Conservation (phyloP, 2,329 filamentous ascomycete species). For the Ceratocystis cacaofunesta region DNA sequence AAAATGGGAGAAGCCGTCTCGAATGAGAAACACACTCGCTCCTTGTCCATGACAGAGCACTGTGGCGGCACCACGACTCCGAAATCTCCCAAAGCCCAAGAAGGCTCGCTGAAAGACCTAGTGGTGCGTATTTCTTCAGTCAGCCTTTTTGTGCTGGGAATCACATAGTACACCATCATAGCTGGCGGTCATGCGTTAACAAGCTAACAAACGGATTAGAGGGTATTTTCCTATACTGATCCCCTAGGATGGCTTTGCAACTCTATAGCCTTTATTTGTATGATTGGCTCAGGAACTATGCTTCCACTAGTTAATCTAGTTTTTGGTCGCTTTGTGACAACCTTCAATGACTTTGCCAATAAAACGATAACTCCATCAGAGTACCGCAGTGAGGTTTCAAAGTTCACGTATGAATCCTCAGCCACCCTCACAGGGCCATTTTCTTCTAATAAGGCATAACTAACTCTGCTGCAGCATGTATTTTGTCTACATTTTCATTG, state of each 20-base stretch:
- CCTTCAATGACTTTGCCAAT: slow-evolving; percentile 41
- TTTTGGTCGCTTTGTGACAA: slow-evolving; percentile 39
- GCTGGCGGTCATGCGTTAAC: neutral
- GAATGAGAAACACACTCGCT: too few relatives aligned
- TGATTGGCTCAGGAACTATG: slow-evolving; percentile 26
- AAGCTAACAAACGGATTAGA: slow-evolving; percentile 19
- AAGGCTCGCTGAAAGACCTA: neutral
- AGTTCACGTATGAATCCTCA: slow-evolving; percentile 27
- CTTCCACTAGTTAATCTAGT: slow-evolving; percentile 45
- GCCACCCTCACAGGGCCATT: neutral
- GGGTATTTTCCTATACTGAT: slow-evolving; percentile 29
- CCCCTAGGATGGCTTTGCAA: slow-evolving; percentile 27
- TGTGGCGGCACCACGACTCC: neutral
- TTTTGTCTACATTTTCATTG: slow-evolving; percentile 44
- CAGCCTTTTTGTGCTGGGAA: neutral
- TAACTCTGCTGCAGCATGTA: slow-evolving; percentile 24
- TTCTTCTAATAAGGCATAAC: too few relatives aligned
- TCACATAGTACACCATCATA: neutral
- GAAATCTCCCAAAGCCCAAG: neutral
- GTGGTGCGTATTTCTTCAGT: neutral
- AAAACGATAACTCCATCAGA: slow-evolving; percentile 29
- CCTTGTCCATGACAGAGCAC: too few relatives aligned
- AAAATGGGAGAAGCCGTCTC: too few relatives aligned
- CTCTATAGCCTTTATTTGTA: slow-evolving; percentile 24
- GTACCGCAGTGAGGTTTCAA: slow-evolving; percentile 36